These are phyloP conservation scores for Verticillium albo-atrum DNA, from an alignment of 2,329 filamentous ascomycete species.

Conservation along the genomic window DNA sequence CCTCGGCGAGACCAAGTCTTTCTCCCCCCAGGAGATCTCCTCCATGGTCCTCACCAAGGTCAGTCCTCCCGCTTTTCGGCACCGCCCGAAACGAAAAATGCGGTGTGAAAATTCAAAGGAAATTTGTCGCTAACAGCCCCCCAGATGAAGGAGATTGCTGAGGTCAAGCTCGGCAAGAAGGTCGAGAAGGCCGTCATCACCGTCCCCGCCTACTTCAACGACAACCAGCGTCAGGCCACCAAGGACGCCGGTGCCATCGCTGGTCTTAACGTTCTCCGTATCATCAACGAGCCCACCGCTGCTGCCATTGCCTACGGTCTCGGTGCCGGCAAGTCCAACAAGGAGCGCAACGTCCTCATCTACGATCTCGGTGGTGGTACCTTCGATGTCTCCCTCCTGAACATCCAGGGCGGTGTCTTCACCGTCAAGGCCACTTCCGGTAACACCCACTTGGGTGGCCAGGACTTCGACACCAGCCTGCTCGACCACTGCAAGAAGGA, in stretches of 20 bases:
- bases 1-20: constrained; percentile 88
- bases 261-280: constrained; percentile 97
- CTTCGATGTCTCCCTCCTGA: constrained; percentile 98
- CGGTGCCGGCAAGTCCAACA: constrained; percentile 87
- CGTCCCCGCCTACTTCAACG: constrained; percentile 99
- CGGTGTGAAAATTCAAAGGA: not conserved
- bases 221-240: constrained; percentile 99
- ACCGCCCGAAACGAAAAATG: not conserved
- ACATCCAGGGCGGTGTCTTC: constrained; percentile 99
- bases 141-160: constrained; percentile 99
- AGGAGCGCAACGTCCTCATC: constrained; percentile 98
- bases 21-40: constrained; percentile 98
- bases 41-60: constrained; percentile 99
- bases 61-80: constrained; percentile 29
- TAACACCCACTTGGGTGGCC: constrained; percentile 93
- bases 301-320: constrained; percentile 98
- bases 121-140: constrained; percentile 6
- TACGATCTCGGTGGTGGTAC: constrained; percentile 99
- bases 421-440: constrained; percentile 97
- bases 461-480: constrained; percentile 95
- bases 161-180: constrained; percentile 97
- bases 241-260: constrained; percentile 98
- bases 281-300: constrained; percentile 99
- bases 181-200: constrained; percentile 99
- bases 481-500: constrained; percentile 97